Evolutionary conservation across 768 basidiomycete genomes (phyloP), one percentile per base, ranked within the genome.

Genomic region (Imleria badia): DNA sequence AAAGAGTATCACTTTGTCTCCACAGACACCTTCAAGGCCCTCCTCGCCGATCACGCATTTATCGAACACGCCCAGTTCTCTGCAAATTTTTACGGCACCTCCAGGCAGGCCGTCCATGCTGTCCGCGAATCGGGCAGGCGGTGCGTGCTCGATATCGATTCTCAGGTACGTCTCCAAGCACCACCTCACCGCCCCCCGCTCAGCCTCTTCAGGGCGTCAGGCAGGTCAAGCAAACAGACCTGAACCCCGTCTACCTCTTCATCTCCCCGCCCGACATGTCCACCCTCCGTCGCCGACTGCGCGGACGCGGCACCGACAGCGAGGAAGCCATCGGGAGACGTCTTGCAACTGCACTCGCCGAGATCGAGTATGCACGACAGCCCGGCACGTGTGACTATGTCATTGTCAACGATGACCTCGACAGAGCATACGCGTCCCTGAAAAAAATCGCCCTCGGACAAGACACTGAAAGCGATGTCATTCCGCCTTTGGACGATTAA

Each of bases 51-150:
- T 23, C 78, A 81, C 51, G 93, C 88, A 19, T 98, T 98, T 72
- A 89, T 98, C 60, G 96, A 98, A 73, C 83, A 93, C 62, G 94
- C 96, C 15, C 86, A 96, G 70, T 98, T 96, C 74, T 92, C 90
- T 1, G 84, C 87, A 22, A 97, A 98, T 67, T 81, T 82, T 63
- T 98, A 98, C 66, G 95, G 95, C n/a, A 96, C 94, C 6, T 92
- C 87, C 60, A 85, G 86, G 57, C 78, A 83, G 58, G 85, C 94
- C 20, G 84, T 98, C 30, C 74, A 78, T 33, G 77, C 80, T 30
- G 86, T 97, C 26, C 78, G 83, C 34, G 71, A 78, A 17, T 76
- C 80, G 4, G 92, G 91, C 15, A 82, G 81, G 57, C 84, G 92
- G 13, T 98, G 96, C 68, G 87, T 98, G 54, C 81, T 98, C 36